Evolutionary conservation across 2,329 filamentous ascomycete genomes (phyloP), one percentile per base, ranked within the genome.

Genomic region (Teratosphaeria nubilosa): DNA sequence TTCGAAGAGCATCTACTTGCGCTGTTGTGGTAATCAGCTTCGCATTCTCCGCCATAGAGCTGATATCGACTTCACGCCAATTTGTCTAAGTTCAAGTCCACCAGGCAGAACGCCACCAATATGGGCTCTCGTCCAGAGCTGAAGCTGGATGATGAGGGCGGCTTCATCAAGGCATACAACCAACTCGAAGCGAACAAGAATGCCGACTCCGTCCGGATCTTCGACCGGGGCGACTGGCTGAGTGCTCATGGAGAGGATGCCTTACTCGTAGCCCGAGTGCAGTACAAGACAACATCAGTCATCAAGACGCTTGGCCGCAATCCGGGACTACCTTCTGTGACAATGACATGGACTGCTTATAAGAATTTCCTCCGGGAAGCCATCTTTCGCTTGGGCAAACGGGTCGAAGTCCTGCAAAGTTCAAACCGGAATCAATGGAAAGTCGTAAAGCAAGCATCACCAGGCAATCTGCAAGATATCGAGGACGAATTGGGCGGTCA

Each of bases 221-320:
- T 97, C 70, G 91, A 97, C 69, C 85, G 94, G 63, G 88, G 89
- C 37, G 94, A 99, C 71, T 99, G 86, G 82, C 96, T 96, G 73
- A 96, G 92, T 5, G 88, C 91, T n/a, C 90, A 95, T 69, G 90
- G 88, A 53, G 82, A 90, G 58, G 86, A 95, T 83, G 90, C 90
- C 55, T 83, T 82, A 64, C 91, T 91, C 72, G 91, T 95, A 65
- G 90, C 90, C 13, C 82, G 85, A 63, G 89, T 86, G 20, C 77
- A 97, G 60, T 99, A 99, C 82, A 96, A 96, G 76, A 97, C 94
- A 4, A 97, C 91, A 1, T 96, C 94, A 0, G 94, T 99, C 16
- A 82, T 99, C 24, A 86, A 92, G 65, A 91, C 94, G 66, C 82
- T 99, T 24, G 94, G 94, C 61, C 85, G 86, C 70, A 85, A 88